These are phyloP conservation scores for Martiniozyma abietophila DNA, from an alignment of 805 yeast species.

Conservation along the genomic window DNA sequence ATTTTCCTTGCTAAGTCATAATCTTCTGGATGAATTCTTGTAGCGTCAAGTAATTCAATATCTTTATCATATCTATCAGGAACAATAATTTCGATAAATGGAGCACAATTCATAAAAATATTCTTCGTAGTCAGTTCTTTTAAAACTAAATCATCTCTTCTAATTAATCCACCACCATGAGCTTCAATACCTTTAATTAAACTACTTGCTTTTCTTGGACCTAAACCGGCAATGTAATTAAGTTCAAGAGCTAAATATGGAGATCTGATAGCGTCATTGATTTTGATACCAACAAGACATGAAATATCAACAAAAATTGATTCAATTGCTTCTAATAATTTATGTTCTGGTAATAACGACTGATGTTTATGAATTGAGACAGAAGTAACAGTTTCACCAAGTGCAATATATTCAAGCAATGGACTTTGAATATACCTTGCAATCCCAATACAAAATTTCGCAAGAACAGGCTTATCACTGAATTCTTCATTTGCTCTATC, in stretches of 20 bases:
- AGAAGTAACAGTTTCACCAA: constrained; percentile 66
- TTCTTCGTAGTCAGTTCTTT: constrained; percentile 69
- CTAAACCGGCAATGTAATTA: constrained; percentile 83
- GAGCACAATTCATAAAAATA: constrained; percentile 85
- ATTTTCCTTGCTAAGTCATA: constrained; percentile 91
- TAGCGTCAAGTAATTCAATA: constrained; percentile 83
- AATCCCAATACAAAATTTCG: constrained; percentile 77
- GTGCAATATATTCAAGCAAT: constrained; percentile 75
- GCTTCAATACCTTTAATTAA: constrained; percentile 70
- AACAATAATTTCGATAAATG: constrained; percentile 73
- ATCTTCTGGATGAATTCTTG: constrained; percentile 97
- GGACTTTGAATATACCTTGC: constrained; percentile 94
- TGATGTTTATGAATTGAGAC: constrained; percentile 64
- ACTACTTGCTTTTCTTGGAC: constrained; percentile 91
- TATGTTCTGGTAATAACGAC: constrained; percentile 54
- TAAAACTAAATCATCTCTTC: constrained; percentile 76
- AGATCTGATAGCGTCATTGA: constrained; percentile 80
- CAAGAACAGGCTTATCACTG: constrained; percentile 73
- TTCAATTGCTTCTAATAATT: constrained; percentile 57
- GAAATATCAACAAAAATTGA: constrained; percentile 83
- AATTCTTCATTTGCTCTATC: constrained; percentile 67
- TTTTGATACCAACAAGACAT: constrained; percentile 87
- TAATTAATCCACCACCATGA: constrained; percentile 51
- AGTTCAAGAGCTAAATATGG: constrained; percentile 60
- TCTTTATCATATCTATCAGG: constrained; percentile 46